These are phyloP conservation scores for Aspergillus taichungensis DNA, from an alignment of 495 filamentous ascomycete species.

Conservation along the genomic window DNA sequence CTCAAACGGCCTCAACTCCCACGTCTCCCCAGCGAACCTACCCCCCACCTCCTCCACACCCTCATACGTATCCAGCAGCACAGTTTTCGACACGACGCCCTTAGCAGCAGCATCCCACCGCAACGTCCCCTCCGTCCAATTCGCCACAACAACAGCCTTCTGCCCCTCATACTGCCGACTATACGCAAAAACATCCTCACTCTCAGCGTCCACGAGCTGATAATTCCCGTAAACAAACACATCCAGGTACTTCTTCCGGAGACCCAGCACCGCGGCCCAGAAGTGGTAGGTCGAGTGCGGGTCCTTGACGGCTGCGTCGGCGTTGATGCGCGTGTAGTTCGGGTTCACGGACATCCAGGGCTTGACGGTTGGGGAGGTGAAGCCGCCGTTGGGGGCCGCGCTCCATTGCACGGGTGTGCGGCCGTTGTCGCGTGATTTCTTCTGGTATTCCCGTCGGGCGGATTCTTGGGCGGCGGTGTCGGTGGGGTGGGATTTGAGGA, in stretches of 20 bases:
- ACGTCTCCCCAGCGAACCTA: constrained; percentile 21
- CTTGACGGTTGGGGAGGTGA: constrained; percentile 38
- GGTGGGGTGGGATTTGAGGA: constrained; percentile 26
- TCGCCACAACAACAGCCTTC: constrained; percentile 41
- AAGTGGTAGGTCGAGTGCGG: constrained; percentile 40
- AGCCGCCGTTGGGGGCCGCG: constrained; percentile 39
- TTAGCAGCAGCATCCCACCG: constrained; percentile 34
- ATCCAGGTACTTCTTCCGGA: constrained; percentile 47
- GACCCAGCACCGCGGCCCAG: constrained; percentile 42
- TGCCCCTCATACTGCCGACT: constrained; percentile 31
- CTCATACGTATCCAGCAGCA: constrained; percentile 38
- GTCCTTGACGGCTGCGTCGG: constrained; percentile 37
- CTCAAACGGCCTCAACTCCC: constrained; percentile 33
- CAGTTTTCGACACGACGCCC: constrained; percentile 20
- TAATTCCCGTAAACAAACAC: constrained; percentile 57
- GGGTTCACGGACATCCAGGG: constrained; percentile 59
- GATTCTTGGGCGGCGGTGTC: constrained; percentile 24
- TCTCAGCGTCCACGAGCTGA: constrained; percentile 35
- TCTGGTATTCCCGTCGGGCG: constrained; percentile 36
- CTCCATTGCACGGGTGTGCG: constrained; percentile 50
- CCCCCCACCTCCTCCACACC: constrained; percentile 10
- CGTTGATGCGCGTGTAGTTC: constrained; percentile 42
- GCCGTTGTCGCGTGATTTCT: constrained; percentile 48
- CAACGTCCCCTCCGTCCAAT: constrained; percentile 36
- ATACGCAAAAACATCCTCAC: constrained; percentile 41